Conservation (phyloP, 2,329 filamentous ascomycete genomes). For the Nigrospora oryzae region DNA sequence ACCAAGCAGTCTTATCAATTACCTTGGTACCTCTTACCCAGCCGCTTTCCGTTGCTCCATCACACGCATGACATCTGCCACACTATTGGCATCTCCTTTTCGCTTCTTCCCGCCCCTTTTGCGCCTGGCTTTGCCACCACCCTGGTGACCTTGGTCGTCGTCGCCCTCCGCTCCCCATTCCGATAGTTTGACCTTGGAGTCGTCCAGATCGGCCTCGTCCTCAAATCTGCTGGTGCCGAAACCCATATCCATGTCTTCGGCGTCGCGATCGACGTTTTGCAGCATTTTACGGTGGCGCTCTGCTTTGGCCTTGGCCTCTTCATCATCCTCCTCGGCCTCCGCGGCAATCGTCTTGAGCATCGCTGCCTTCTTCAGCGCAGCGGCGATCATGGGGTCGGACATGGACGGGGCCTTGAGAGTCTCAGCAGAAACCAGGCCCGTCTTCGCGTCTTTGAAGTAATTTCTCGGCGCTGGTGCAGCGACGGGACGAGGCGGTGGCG, state of each 20-base stretch:
- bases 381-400: slow-evolving; percentile 70
- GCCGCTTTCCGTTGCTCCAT: slow-evolving; percentile 52
- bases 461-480: slow-evolving; percentile 34
- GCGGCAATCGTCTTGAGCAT: slow-evolving; percentile 43
- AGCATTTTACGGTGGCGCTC: slow-evolving; percentile 69
- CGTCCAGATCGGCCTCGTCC: slow-evolving; percentile 77
- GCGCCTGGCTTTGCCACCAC: slow-evolving; percentile 43
- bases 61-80: slow-evolving; percentile 70
- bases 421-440: slow-evolving; percentile 43
- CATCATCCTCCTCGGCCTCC: slow-evolving; percentile 27
- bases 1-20: too few relatives aligned
- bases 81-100: slow-evolving; percentile 72
- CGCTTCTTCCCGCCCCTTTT: slow-evolving; percentile 68
- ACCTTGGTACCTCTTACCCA: slow-evolving; percentile 8
- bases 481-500: slow-evolving; percentile 34
- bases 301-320: slow-evolving; percentile 45
- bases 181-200: slow-evolving; percentile 57
- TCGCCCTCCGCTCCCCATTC: slow-evolving; percentile 50
- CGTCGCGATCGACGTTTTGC: slow-evolving; percentile 65
- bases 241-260: slow-evolving; percentile 87
- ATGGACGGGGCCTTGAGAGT: slow-evolving; percentile 45
- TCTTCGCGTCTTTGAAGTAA: slow-evolving; percentile 55
- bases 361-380: slow-evolving; percentile 79
- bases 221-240: slow-evolving; percentile 84
- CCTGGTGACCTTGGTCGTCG: slow-evolving; percentile 34